Evolutionary conservation across 129 eudicot genomes (phyloP), one percentile per base, ranked within the genome.

Genomic region (Heracleum sosnowskyi): DNA sequence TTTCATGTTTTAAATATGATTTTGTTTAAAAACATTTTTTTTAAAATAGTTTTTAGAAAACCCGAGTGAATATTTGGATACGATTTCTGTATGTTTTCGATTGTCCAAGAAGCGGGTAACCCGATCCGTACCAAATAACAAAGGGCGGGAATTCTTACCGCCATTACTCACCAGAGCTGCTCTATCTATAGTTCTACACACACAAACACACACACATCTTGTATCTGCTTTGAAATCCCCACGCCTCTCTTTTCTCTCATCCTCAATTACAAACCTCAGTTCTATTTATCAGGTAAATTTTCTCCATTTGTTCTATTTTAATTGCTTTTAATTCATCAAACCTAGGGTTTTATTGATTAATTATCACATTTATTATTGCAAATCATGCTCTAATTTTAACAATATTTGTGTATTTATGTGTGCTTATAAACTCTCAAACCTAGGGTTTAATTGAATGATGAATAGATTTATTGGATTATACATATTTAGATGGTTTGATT

Each of bases 121-220:
- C 12, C 66, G 66, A n/a, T 31, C 66, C 66, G 10, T 8, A 2
- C 31, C 31, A 24, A 57, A 57, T 20, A 24, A n/a, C 4, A 60
- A 60, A 60, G 68, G 68, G 68, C 68, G 68, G 68, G 68, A 60
- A 60, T n/a, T n/a, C 33, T 60, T n/a, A 60, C 68, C 33, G 68
- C 68, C 68, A 60, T n/a, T n/a, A 60, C 33, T 2, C 68, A 57
- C 64, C 15, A 24, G 11, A n/a, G 3, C 31, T 11, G 10, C 68
- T 60, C 31, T 31, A 2, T 57, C 15, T 57, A 57, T 57, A 57
- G 2, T 24, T n/a, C n/a, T n/a, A 60, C 68, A 24, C 33, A n/a
- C 68, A 60, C 31, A 60, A n/a, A n/a, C 12, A 60, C 68, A 24
- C 33, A n/a, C 68, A 60, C 31, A 60, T 0, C 6, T 10, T 24